A percentile compares a stretch with the other conserved stretches of the same genome.
Conservation (phyloP, 768 basidiomycete genomes). For the Hypsizygus marmoreus region DNA sequence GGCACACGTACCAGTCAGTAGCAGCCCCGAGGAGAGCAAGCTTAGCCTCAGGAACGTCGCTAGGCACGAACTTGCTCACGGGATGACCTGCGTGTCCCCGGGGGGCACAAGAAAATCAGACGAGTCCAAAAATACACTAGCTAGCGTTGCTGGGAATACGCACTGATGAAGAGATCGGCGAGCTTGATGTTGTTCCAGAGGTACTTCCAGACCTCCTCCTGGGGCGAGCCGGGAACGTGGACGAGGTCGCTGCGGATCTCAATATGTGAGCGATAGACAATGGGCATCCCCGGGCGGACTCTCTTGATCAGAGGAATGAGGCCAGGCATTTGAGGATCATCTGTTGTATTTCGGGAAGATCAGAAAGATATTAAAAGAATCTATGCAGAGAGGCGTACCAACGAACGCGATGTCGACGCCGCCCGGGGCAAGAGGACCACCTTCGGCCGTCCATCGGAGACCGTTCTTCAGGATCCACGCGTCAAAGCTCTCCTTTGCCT, state of each 20-base stretch:
- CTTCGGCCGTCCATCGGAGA: constrained; percentile 82
- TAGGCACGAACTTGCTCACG: constrained; percentile 91
- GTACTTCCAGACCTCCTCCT: constrained; percentile 93
- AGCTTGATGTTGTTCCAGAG: constrained; percentile 91
- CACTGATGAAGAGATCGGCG: constrained; percentile 89
- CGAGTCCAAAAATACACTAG: not conserved
- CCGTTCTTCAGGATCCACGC: constrained; percentile 92
- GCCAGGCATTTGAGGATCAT: constrained; percentile 94
- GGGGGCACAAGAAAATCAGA: not conserved
- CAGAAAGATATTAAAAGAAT: constrained; percentile 1
- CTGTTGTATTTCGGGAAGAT: too few relatives aligned
- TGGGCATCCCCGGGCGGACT: constrained; percentile 80
- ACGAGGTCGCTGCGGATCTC: constrained; percentile 90
- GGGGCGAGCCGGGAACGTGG: constrained; percentile 78
- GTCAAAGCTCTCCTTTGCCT: constrained; percentile 79
- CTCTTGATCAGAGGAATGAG: constrained; percentile 91
- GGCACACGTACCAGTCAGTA: constrained; percentile 70
- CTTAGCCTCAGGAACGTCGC: constrained; percentile 73
- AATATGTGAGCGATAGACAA: constrained; percentile 94
- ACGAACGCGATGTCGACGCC: constrained; percentile 90
- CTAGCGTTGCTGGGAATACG: constrained; percentile 20
- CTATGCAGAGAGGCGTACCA: constrained; percentile 43
- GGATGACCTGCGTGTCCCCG: constrained; percentile 77
- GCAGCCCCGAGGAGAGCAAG: constrained; percentile 78
- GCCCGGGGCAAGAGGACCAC: constrained; percentile 80